Evolutionary conservation across 2,329 filamentous ascomycete species (phyloP), one percentile per base, ranked within the genome.

Genomic region (Zasmidium angulare): DNA sequence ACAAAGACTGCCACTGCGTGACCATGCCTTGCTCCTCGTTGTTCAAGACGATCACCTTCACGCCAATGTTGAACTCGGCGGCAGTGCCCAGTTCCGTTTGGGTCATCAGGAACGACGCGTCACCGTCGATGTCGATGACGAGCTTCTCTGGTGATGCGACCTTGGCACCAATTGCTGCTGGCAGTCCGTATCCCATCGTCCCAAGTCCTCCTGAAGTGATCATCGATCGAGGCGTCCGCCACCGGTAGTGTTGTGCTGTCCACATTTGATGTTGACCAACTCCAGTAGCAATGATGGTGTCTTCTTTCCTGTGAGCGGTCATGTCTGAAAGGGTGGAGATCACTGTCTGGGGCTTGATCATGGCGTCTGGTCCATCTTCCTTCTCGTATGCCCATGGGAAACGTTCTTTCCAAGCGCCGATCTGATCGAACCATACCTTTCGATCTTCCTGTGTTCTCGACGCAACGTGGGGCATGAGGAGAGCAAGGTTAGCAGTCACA

Each of bases 231-330:
- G 95, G 93, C 71, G 92, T 80, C 64, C 91, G 86, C 93, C 95
- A 98, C 70, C 92, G 86, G 86, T 92, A 98, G 81, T 96, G 93
- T 80, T 98, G 93, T 3, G 93, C 95, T 23, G 90, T 85, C 95
- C 93, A 98, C 95, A 98, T 98, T 78, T 99, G 93, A 80, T 98
- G 93, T 78, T 98, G 95, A 46, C 95, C 95, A 10, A 98, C 95
- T 77, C 93, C 95, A 1, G 93, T 98, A 1, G 92, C 81, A 73
- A 99, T 96, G 73, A 96, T 87, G 24, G 91, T 96, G 68, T 88
- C 82, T 52, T 95, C 82, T 78, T 96, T 96, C 66, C 88, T 88
- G 71, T 89, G 75, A 9, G 87, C 87, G 0, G 91, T 96, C 64
- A 97, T 80, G 54, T 93, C 85, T 72, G 90, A 96, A 23, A 99